Evolutionary conservation across 495 filamentous ascomycete species (phyloP).

Genomic region (Pseudomonodictys pantanalensis): DNA sequence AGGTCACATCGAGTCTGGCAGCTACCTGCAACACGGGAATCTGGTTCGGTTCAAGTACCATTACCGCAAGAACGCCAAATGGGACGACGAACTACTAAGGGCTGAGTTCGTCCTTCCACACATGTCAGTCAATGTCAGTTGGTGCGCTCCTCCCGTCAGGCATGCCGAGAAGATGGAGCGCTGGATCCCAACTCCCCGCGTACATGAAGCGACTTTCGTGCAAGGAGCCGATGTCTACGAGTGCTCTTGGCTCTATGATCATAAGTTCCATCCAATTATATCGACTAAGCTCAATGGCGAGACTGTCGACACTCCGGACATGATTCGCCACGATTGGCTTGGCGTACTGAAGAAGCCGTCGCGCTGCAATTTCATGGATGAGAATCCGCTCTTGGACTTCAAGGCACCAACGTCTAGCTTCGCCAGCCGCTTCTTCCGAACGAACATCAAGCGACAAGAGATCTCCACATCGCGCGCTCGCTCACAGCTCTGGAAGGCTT

Average conservation of each 20-base stretch:
- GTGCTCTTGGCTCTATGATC: constrained; percentile 58
- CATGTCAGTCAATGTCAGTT: constrained; percentile 56
- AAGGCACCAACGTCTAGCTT: constrained; percentile 48
- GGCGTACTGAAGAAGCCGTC: constrained; percentile 55
- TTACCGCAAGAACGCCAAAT: constrained; percentile 57
- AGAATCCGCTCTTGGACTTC: constrained; percentile 57
- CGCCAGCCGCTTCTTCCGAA: constrained; percentile 47
- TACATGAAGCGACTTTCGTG: constrained; percentile 58
- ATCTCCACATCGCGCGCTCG: constrained; percentile 58
- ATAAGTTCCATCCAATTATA: constrained; percentile 61
- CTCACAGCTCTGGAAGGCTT: constrained; percentile 62
- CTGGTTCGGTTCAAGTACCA: constrained; percentile 56
- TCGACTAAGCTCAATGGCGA: constrained; percentile 57
- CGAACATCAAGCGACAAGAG: constrained; percentile 51
- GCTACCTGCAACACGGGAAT: constrained; percentile 55
- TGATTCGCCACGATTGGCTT: constrained; percentile 58
- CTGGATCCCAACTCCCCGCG: constrained; percentile 60
- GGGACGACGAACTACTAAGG: constrained; percentile 56
- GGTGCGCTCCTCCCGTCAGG: constrained; percentile 55
- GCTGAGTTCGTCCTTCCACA: constrained; percentile 57
- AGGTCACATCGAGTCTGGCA: constrained; percentile 55
- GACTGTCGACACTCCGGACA: constrained; percentile 54
- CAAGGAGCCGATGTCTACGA: constrained; percentile 55
- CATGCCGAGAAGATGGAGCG: constrained; percentile 53
- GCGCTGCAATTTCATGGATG: constrained; percentile 53